phyloP scores from a whole-genome alignment of 148 eudicot species.

The Tetragonia tetragonoides region DNA sequence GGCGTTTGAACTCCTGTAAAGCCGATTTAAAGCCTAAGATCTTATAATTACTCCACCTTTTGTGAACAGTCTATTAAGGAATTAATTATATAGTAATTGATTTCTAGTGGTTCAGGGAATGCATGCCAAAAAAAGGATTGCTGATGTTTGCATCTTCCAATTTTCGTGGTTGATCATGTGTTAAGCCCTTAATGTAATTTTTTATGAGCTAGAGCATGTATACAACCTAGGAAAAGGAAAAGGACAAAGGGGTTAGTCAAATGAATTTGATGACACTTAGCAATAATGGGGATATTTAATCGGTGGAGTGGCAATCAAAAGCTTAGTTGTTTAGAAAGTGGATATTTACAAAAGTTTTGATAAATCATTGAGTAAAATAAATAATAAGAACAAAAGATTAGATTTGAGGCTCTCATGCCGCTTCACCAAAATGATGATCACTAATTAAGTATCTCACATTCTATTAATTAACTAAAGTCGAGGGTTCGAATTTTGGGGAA shows the following conservation, averaged over 20 bases:
- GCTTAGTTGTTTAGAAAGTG: too few relatives aligned
- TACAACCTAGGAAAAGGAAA: not conserved
- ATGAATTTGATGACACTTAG: not conserved
- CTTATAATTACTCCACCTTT: not conserved
- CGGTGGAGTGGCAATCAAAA: too few relatives aligned
- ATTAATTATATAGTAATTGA: not conserved
- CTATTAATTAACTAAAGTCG: too few relatives aligned
- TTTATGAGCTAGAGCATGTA: not conserved
- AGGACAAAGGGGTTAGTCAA: not conserved
- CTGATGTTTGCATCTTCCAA: not conserved
- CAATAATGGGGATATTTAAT: too few relatives aligned
- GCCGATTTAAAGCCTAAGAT: not conserved
- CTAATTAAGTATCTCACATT: too few relatives aligned
- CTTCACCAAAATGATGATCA: too few relatives aligned
- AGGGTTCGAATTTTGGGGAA: too few relatives aligned
- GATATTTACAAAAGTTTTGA: too few relatives aligned
- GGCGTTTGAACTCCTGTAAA: not conserved
- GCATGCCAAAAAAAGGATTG: not conserved
- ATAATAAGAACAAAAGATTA: too few relatives aligned
- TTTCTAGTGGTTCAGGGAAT: not conserved
- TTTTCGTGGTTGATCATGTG: not conserved
- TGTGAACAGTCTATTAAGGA: not conserved
- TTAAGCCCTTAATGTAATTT: not conserved
- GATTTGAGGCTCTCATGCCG: too few relatives aligned
- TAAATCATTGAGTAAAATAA: too few relatives aligned